Conservation (phyloP, 331 rosid species). For the Arachis monticola region DNA sequence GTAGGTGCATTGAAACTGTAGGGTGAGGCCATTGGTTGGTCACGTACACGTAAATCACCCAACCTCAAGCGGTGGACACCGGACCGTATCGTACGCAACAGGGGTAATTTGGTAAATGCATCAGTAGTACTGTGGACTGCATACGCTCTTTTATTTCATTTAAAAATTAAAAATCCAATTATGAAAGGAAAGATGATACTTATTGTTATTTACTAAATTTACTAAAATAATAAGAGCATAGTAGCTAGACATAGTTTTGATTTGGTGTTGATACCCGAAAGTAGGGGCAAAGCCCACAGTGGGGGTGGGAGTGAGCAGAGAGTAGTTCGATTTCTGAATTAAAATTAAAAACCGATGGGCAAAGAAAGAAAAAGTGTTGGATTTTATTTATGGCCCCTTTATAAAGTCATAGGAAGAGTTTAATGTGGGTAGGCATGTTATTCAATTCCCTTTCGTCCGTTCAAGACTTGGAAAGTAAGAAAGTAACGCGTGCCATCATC, state of each 20-base stretch:
- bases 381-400: not conserved
- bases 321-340: not conserved
- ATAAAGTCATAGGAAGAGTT: constrained; percentile 10
- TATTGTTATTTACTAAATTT: not conserved
- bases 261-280: not conserved
- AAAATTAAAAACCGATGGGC: constrained; percentile 35
- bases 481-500: constrained; percentile 30
- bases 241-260: constrained; percentile 28
- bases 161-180: not conserved
- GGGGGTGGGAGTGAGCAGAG: not conserved
- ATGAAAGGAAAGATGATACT: too few relatives aligned
- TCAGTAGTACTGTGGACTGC: too few relatives aligned
- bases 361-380: constrained; percentile 16
- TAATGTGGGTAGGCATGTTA: constrained; percentile 33
- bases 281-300: not conserved
- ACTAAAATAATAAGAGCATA: not conserved
- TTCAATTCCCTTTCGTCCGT: constrained; percentile 15
- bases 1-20: constrained; percentile 5
- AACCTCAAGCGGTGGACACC: constrained; percentile 43
- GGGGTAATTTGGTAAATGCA: not conserved
- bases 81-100: constrained; percentile 46
- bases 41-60: not conserved
- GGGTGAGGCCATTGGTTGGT: constrained; percentile 12
- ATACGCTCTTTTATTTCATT: not conserved
- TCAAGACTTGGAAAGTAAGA: not conserved